phyloP scores from a whole-genome alignment of 2,329 filamentous ascomycete genomes.

The Trichoderma sp. region DNA sequence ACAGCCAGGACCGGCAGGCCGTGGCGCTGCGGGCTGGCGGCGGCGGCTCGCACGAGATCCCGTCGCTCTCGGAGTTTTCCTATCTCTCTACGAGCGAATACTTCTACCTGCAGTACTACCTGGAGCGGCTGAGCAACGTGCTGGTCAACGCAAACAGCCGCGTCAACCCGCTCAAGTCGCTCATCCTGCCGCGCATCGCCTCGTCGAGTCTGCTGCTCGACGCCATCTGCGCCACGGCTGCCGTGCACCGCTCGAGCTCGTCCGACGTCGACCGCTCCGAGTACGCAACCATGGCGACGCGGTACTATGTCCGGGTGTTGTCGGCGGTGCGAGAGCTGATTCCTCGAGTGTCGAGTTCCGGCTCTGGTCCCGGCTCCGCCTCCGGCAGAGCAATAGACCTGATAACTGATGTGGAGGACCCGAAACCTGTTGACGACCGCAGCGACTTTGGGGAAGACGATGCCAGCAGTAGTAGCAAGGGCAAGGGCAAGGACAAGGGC shows the following conservation, averaged over 20 bases:
- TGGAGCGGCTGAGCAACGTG: constrained; percentile 20
- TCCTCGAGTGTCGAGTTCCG: not conserved
- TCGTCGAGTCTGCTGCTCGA: constrained; percentile 23
- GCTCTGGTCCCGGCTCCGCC: not conserved
- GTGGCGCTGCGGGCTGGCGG: not conserved
- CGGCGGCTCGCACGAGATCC: constrained; percentile 9
- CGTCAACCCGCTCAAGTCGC: constrained; percentile 14
- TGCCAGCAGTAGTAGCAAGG: not conserved
- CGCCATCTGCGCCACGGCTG: constrained; percentile 20
- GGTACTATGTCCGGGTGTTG: constrained; percentile 22
- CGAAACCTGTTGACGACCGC: not conserved
- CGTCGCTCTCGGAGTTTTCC: constrained; percentile 22
- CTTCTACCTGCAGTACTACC: constrained; percentile 23
- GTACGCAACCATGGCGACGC: constrained; percentile 17
- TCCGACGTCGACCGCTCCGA: not conserved
- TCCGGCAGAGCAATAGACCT: not conserved
- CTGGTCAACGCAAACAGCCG: constrained; percentile 23
- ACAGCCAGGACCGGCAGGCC: not conserved
- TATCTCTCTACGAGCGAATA: constrained; percentile 25
- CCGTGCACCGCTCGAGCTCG: constrained; percentile 6
- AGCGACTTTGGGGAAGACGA: not conserved
- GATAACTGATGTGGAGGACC: not conserved
- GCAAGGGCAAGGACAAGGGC: not conserved
- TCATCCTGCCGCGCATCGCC: constrained; percentile 20
- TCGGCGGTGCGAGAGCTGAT: constrained; percentile 22